Conservation (phyloP, 345 rosid species). For the Eucalyptus paniculata region DNA sequence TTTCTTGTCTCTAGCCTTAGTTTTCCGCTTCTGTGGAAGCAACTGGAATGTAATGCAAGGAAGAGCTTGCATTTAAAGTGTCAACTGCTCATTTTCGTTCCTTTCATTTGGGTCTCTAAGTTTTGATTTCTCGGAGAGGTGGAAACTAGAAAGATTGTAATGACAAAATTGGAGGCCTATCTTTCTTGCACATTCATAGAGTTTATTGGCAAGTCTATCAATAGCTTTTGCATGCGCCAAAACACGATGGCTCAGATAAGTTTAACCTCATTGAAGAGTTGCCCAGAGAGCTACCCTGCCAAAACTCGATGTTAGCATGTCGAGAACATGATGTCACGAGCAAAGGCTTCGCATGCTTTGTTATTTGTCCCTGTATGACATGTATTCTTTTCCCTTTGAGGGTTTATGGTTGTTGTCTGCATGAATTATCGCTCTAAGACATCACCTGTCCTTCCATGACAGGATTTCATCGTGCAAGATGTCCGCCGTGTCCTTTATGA, state of each 20-base stretch:
- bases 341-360: no score
- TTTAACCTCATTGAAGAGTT: background rate
- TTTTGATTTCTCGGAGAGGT: background rate
- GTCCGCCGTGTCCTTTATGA: conserved; percentile 40
- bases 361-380: no score
- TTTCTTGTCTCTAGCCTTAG: background rate
- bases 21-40: background rate
- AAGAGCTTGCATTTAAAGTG: background rate
- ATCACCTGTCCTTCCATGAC: background rate
- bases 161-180: background rate
- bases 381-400: background rate
- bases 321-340: background rate
- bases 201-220: background rate
- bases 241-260: background rate
- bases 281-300: background rate
- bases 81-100: background rate
- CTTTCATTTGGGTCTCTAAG: background rate
- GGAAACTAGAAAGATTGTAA: background rate
- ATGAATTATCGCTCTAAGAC: background rate
- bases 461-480: conserved; percentile 58
- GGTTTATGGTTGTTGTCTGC: background rate
- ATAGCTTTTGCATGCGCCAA: background rate
- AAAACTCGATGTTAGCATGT: background rate
- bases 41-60: background rate
- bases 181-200: background rate